These are phyloP conservation scores for Scutellaria galericulata DNA, from an alignment of 257 asterid species.

Conservation along the genomic window DNA sequence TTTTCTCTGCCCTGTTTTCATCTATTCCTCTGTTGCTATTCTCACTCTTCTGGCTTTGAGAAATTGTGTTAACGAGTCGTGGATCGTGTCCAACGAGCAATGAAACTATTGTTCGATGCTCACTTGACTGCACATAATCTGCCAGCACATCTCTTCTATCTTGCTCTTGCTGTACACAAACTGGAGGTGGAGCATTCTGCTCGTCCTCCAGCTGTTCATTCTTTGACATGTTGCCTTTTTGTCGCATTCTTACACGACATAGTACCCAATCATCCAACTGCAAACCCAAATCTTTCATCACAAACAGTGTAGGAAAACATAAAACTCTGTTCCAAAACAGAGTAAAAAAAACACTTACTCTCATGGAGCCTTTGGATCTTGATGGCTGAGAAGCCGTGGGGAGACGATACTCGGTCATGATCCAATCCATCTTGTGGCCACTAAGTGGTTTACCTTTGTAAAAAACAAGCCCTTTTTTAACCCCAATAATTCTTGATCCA, in stretches of 20 bases:
- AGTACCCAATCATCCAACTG: conserved; percentile 82
- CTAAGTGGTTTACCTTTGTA: conserved; percentile 62
- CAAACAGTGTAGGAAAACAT: not conserved
- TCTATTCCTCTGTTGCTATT: not conserved
- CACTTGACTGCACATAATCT: conserved; percentile 51
- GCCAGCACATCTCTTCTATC: conserved; percentile 38
- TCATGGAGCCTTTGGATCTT: conserved; percentile 61
- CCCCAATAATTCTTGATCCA: conserved; percentile 60
- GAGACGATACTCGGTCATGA: conserved; percentile 68
- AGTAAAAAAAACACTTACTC: conserved; percentile 46
- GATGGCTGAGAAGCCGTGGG: conserved; percentile 48
- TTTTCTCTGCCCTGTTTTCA: not conserved
- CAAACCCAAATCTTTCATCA: not conserved
- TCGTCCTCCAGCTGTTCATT: conserved; percentile 34
- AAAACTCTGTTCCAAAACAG: not conserved
- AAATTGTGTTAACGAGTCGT: conserved; percentile 30
- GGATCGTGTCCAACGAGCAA: conserved; percentile 44
- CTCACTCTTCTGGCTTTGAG: conserved; percentile 23
- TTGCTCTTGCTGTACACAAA: not conserved
- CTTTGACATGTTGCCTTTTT: conserved; percentile 84
- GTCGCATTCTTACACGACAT: conserved; percentile 48
- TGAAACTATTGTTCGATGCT: conserved; percentile 44
- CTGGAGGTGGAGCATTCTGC: conserved; percentile 39
- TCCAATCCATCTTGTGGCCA: conserved; percentile 60
- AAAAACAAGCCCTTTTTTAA: conserved; percentile 63